phyloP scores from a whole-genome alignment of 176 grass and related monocot genomes.

The Elymus sibiricus region DNA sequence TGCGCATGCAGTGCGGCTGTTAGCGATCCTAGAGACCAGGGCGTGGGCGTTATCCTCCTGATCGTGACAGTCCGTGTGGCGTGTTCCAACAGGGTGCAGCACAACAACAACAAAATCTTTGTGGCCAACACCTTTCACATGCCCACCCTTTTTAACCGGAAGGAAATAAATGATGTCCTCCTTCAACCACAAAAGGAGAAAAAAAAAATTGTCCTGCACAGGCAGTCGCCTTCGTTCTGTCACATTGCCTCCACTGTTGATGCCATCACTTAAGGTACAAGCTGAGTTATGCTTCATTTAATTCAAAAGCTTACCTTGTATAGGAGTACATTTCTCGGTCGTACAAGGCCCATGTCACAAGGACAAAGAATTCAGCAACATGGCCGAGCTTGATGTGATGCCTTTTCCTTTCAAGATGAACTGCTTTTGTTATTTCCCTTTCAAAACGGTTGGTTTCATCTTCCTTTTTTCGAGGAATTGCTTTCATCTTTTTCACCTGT shows the following conservation, averaged over 20 bases:
- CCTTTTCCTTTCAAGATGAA: not conserved
- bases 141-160: not conserved
- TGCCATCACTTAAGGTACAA: not conserved
- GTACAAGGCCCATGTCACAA: slow-evolving; percentile 5
- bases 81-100: too few species aligned
- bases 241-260: slow-evolving; percentile 33
- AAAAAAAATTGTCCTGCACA: not conserved
- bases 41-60: too few species aligned
- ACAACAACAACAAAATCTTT: not conserved
- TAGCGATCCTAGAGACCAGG: too few species aligned
- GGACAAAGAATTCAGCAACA: slow-evolving; percentile 2
- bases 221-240: not conserved
- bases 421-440: not conserved
- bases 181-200: not conserved
- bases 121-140: not conserved
- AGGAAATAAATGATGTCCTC: slow-evolving; percentile 10
- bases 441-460: not conserved
- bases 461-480: not conserved
- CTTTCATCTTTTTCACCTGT: not conserved
- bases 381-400: not conserved
- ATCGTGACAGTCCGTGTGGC: too few species aligned
- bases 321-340: not conserved
- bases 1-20: too few species aligned
- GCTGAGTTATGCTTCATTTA: slow-evolving; percentile 15
- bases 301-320: slow-evolving; percentile 8